Percentiles rank a stretch among this genome's conserved stretches.
phyloP scores from a whole-genome alignment of 352 stramenopile species.

The Plasmopara viticola region DNA sequence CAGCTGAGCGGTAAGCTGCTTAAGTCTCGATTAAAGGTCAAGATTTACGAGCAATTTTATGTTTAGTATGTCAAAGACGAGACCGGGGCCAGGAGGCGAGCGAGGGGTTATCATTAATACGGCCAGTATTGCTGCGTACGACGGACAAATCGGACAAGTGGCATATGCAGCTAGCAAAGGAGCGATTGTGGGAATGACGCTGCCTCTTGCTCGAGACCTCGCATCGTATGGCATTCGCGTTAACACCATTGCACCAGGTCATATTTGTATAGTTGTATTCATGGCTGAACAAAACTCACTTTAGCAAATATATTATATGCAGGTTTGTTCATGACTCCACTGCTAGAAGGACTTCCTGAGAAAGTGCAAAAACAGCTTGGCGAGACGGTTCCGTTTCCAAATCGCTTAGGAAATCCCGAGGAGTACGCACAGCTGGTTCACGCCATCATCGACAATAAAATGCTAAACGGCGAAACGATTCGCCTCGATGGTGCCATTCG shows the following conservation, averaged over 20 bases:
- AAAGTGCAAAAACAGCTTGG: conserved; percentile 92
- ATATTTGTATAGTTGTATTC: conserved; percentile 12
- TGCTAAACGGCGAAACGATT: conserved; percentile 98
- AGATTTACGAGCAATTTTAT: conserved; percentile 1
- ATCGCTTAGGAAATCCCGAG: conserved; percentile 89
- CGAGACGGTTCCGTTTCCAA: conserved; percentile 93
- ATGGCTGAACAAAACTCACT: background rate
- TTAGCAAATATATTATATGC: background rate
- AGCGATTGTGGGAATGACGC: conserved; percentile 94
- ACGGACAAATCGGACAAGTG: conserved; percentile 95
- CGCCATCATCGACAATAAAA: conserved; percentile 95
- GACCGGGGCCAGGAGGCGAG: conserved; percentile 69
- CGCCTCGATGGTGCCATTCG: conserved; percentile 95
- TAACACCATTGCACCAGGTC: conserved; percentile 93
- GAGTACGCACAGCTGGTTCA: conserved; percentile 95
- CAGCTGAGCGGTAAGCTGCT: conserved; percentile 81
- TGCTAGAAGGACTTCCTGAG: conserved; percentile 93
- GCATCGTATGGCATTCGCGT: conserved; percentile 91
- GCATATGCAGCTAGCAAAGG: conserved; percentile 97
- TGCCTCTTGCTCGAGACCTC: conserved; percentile 94
- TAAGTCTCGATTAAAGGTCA: background rate
- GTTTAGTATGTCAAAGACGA: conserved; percentile 79
- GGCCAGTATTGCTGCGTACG: conserved; percentile 95
- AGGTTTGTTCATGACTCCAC: conserved; percentile 95
- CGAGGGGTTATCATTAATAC: conserved; percentile 98